A percentile compares a stretch with the other conserved stretches of the same genome.
Conservation (phyloP, 2,329 filamentous ascomycete genomes). For the Macrophomina phaseolina region DNA sequence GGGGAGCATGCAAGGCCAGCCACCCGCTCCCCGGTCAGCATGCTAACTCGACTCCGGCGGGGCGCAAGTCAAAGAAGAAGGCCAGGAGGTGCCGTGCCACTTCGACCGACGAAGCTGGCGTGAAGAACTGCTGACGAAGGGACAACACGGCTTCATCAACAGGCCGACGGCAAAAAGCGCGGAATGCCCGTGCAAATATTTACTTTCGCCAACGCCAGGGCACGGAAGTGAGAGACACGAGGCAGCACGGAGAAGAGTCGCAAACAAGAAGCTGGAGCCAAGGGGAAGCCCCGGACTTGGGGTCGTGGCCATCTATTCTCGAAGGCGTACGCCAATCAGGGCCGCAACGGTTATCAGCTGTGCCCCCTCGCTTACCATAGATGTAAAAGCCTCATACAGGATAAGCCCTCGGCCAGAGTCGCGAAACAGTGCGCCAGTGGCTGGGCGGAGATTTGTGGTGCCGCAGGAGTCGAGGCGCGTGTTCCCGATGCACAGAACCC, state of each 20-base stretch:
- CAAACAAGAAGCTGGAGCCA: conserved; percentile 27
- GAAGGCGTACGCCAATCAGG: conserved; percentile 22
- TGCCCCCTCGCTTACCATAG: conserved; percentile 23
- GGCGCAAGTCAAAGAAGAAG: not conserved
- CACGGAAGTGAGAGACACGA: conserved; percentile 23
- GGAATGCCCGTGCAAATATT: conserved; percentile 19
- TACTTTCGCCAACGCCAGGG: conserved; percentile 16
- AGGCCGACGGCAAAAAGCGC: conserved; percentile 1
- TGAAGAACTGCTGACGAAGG: conserved; percentile 16
- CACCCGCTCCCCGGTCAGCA: not conserved
- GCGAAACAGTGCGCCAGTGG: conserved; percentile 19
- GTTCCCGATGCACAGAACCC: conserved; percentile 5
- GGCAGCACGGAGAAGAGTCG: conserved; percentile 22
- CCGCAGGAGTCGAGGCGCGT: conserved; percentile 15
- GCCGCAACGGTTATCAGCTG: conserved; percentile 24
- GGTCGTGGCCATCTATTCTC: conserved; percentile 4
- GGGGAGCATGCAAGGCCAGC: not conserved
- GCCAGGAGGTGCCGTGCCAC: conserved; percentile 9
- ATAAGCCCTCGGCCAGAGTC: conserved; percentile 12
- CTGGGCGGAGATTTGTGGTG: conserved; percentile 24
- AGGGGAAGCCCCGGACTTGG: conserved; percentile 6
- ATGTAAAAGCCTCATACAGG: conserved; percentile 12
- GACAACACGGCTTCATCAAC: conserved; percentile 15
- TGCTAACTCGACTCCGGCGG: not conserved
- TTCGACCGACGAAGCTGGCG: not conserved